Conservation (phyloP, 176 grass and related monocot genomes). For the Eleusine indica region DNA sequence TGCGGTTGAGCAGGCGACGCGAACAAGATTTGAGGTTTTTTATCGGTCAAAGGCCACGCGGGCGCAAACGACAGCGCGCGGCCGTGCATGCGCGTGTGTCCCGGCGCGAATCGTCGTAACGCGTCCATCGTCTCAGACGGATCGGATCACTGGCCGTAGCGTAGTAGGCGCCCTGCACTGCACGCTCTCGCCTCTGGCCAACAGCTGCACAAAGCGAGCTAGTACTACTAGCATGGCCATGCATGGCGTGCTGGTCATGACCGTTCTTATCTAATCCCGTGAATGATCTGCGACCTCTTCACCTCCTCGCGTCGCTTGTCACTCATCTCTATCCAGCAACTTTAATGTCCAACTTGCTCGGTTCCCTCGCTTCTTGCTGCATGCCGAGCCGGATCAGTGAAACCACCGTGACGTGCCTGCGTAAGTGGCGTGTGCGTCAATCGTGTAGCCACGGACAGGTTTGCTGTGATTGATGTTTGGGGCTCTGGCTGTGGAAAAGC, state of each 20-base stretch:
- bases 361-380: neutral
- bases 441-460: neutral
- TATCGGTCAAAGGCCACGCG: neutral
- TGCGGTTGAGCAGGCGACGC: constrained; percentile 6
- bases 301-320: constrained; percentile 8
- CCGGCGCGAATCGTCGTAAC: neutral
- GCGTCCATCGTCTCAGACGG: neutral
- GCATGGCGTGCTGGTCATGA: neutral
- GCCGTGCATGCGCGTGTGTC: neutral
- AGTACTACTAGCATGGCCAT: neutral
- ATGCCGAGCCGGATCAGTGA: neutral
- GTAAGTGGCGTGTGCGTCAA: neutral
- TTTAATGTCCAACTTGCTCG: neutral
- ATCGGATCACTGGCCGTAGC: neutral
- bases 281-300: constrained; percentile 20
- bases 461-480: neutral
- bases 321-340: neutral
- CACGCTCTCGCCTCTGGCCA: constrained; percentile 11
- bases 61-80: neutral
- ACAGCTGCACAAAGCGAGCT: neutral
- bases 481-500: neutral
- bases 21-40: neutral
- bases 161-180: neutral
- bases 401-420: neutral
- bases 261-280: constrained; percentile 22